Percentiles rank a stretch among this genome's conserved stretches.
Evolutionary conservation across 331 rosid genomes (phyloP).

Genomic region (Pyrus hybrid): DNA sequence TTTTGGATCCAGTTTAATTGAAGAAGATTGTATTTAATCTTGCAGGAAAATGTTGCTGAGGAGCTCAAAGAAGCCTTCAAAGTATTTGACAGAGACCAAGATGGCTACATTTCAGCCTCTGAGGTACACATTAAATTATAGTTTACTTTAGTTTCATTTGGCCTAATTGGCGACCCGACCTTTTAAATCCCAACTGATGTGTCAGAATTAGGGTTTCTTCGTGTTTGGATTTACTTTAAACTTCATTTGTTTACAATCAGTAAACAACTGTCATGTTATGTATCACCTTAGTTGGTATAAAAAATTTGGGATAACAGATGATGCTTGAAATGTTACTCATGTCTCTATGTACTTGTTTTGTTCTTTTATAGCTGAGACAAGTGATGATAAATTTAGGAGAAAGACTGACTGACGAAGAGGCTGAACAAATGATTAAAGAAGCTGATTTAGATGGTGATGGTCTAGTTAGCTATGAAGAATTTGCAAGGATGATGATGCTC

Average conservation of each 20-base stretch:
- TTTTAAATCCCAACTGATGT: neutral
- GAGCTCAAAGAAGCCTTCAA: conserved; percentile 53
- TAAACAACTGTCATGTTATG: neutral
- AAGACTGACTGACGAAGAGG: conserved; percentile 41
- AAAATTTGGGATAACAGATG: too few species aligned
- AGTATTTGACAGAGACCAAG: conserved; percentile 53
- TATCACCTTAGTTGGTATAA: too few species aligned
- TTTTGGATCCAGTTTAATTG: neutral
- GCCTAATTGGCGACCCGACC: neutral
- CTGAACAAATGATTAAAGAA: conserved; percentile 43
- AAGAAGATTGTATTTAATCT: neutral
- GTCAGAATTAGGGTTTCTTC: neutral
- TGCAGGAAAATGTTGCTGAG: conserved; percentile 36
- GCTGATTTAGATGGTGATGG: conserved; percentile 65
- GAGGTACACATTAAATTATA: conserved; percentile 20
- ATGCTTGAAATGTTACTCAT: neutral
- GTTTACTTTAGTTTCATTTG: neutral
- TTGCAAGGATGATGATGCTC: conserved; percentile 38
- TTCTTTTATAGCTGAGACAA: conserved; percentile 28
- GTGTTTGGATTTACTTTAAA: neutral
- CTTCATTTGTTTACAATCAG: too few species aligned
- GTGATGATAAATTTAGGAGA: conserved; percentile 50
- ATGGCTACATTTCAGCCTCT: conserved; percentile 40
- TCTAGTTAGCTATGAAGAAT: conserved; percentile 42
- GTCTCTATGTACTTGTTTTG: neutral